Percentiles rank a stretch among this genome's conserved stretches.
Conservation (phyloP, 495 filamentous ascomycete genomes). For the Neurospora sp. region DNA sequence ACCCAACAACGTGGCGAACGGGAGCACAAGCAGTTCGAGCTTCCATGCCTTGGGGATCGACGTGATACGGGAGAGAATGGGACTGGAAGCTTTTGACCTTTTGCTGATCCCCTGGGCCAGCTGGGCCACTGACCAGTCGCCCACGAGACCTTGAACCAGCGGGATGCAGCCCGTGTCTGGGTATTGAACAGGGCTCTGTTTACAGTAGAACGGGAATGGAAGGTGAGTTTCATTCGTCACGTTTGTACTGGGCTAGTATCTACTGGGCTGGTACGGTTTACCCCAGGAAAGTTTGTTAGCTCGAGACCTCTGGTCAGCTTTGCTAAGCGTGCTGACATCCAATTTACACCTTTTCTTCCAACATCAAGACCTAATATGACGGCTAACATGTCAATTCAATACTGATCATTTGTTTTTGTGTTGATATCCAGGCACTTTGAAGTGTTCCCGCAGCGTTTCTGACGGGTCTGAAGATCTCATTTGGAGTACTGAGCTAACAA, state of each 20-base stretch:
- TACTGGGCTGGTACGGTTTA: background rate
- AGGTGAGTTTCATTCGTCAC: background rate
- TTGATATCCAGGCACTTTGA: background rate
- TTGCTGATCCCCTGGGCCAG: background rate
- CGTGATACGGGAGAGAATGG: background rate
- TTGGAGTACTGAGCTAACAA: background rate
- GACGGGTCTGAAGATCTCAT: background rate
- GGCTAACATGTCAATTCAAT: background rate
- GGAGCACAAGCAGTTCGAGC: background rate
- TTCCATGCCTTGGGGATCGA: background rate
- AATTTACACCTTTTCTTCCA: background rate
- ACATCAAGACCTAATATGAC: background rate
- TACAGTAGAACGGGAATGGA: background rate
- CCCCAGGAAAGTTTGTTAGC: background rate
- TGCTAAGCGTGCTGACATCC: background rate
- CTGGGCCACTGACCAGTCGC: background rate
- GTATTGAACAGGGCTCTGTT: background rate
- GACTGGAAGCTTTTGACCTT: background rate
- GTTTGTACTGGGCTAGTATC: background rate
- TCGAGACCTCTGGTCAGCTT: background rate
- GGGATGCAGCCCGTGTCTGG: background rate
- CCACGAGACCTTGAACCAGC: background rate
- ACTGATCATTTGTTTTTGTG: background rate
- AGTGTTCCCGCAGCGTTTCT: background rate
- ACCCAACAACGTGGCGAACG: background rate